Percentiles rank a stretch among this genome's conserved stretches.
Evolutionary conservation across 2,329 filamentous ascomycete genomes (phyloP).

Genomic region (Phialophora chinensis): DNA sequence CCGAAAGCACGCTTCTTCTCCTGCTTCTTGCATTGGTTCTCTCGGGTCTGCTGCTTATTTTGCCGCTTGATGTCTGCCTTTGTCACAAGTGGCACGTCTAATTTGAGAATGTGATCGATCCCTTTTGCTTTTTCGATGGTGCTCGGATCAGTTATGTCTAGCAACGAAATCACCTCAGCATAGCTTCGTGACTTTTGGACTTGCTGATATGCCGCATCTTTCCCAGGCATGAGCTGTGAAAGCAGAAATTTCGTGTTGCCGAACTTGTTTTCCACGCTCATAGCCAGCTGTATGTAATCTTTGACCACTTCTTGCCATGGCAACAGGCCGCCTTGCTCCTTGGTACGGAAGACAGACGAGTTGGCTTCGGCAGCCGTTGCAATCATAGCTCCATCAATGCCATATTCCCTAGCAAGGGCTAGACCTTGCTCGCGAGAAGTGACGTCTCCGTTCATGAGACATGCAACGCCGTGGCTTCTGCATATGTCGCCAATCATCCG

Average conservation of each 20-base stretch:
- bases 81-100: conserved; percentile 54
- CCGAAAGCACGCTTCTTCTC: conserved; percentile 33
- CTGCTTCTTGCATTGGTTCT: conserved; percentile 31
- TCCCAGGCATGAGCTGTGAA: conserved; percentile 83
- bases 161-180: conserved; percentile 66
- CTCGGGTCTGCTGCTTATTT: conserved; percentile 36
- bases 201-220: conserved; percentile 65
- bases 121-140: conserved; percentile 68
- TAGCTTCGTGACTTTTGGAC: conserved; percentile 75
- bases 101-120: conserved; percentile 67
- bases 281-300: conserved; percentile 72
- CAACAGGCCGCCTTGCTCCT: conserved; percentile 71
- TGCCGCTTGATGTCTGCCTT: conserved; percentile 39
- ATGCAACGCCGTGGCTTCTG: conserved; percentile 83
- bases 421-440: conserved; percentile 73
- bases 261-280: conserved; percentile 83
- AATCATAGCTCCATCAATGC: conserved; percentile 96
- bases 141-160: conserved; percentile 64
- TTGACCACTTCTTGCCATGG: conserved; percentile 79
- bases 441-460: conserved; percentile 95
- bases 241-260: conserved; percentile 94
- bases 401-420: conserved; percentile 74
- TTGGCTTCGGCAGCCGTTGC: conserved; percentile 91
- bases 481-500: conserved; percentile 83
- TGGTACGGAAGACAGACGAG: conserved; percentile 78